Percentiles rank a stretch among this genome's conserved stretches.
Conservation (phyloP, 441 rosid genomes). For the Hypseocharis bilobata region DNA sequence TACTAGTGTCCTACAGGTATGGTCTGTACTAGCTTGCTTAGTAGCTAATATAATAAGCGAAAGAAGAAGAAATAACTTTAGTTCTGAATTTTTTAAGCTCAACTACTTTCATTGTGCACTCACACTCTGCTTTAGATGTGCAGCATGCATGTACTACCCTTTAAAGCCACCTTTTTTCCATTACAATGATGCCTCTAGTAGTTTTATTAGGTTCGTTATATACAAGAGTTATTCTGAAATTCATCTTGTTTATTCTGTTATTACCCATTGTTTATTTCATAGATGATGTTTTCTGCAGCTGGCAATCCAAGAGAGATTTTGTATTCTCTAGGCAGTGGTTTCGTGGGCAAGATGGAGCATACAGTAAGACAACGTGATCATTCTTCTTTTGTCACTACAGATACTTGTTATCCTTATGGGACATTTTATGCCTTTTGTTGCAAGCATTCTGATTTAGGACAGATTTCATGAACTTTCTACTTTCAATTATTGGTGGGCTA, state of each 20-base stretch:
- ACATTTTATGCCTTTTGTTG: not conserved
- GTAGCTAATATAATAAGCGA: too few species aligned
- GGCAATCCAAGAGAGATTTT: conserved; percentile 90
- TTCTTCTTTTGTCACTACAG: conserved; percentile 10
- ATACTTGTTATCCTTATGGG: conserved; percentile 8
- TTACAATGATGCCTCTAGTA: not conserved
- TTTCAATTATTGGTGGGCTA: not conserved
- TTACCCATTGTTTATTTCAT: conserved; percentile 18
- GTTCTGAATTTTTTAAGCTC: not conserved
- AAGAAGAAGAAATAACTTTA: not conserved
- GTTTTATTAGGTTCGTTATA: not conserved
- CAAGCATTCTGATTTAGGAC: not conserved
- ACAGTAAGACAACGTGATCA: conserved; percentile 51
- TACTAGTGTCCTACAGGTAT: too few species aligned
- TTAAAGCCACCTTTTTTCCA: not conserved
- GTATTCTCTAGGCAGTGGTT: conserved; percentile 97
- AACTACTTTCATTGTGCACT: too few species aligned
- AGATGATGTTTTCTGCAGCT: conserved; percentile 44
- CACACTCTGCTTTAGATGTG: too few species aligned
- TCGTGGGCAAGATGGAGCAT: conserved; percentile 90
- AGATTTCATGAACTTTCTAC: not conserved
- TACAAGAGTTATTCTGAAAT: not conserved
- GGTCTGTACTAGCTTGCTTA: too few species aligned
- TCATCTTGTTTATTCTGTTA: conserved; percentile 10
- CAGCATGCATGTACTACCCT: too few species aligned